A percentile compares a stretch with the other conserved stretches of the same genome.
Conservation (phyloP, 192 early-diverging fungal species). For the Coemansia sp. region DNA sequence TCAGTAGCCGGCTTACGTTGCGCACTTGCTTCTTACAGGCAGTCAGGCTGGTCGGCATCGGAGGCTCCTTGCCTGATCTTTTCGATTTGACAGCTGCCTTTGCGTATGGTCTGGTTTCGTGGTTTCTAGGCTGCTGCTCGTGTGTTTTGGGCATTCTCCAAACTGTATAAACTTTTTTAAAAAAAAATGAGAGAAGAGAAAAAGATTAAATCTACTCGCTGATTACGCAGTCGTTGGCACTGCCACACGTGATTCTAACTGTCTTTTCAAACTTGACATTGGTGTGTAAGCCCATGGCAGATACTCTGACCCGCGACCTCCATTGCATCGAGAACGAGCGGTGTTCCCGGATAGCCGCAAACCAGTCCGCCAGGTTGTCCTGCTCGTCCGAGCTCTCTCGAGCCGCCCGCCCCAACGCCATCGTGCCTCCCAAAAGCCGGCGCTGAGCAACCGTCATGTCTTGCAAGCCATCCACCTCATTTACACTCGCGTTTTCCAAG, state of each 20-base stretch:
- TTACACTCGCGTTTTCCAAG: not conserved
- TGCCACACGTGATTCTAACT: constrained; percentile 28
- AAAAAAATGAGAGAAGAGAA: constrained; percentile 2
- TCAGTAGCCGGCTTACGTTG: constrained; percentile 24
- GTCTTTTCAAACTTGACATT: constrained; percentile 44
- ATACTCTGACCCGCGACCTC: constrained; percentile 32
- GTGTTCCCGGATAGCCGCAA: constrained; percentile 30
- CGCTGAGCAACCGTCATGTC: constrained; percentile 20
- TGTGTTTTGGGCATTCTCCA: constrained; percentile 7
- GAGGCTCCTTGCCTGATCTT: not conserved
- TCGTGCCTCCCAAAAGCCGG: constrained; percentile 6
- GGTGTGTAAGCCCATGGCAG: constrained; percentile 39
- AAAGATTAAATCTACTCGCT: constrained; percentile 4
- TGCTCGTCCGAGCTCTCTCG: constrained; percentile 5
- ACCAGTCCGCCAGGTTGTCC: constrained; percentile 31
- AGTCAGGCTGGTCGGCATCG: constrained; percentile 24
- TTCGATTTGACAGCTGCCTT: too few relatives aligned
- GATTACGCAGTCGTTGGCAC: constrained; percentile 24
- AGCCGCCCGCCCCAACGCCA: constrained; percentile 14
- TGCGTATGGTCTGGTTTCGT: too few relatives aligned
- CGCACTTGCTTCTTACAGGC: constrained; percentile 42
- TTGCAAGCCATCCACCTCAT: not conserved
- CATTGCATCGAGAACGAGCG: constrained; percentile 43
- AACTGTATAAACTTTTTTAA: constrained; percentile 5
- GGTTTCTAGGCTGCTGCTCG: not conserved